Base-by-base conservation (phyloP, 2,329 filamentous ascomycete species). In the Exophiala sp. region DNA sequence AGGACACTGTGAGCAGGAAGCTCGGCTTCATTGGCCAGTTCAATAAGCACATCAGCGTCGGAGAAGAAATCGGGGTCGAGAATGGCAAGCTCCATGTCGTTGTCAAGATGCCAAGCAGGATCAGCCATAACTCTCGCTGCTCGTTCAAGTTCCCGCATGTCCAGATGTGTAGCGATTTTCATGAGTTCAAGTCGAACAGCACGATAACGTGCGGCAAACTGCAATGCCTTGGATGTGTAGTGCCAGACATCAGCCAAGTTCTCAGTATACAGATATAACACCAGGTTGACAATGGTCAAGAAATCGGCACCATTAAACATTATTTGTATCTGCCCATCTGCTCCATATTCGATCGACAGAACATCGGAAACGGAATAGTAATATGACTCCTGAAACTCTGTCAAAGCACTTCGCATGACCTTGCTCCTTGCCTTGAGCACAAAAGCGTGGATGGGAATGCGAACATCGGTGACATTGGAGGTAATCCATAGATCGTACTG, bases 151-250 rank as follows among this genome's bases (percentile, higher is more conserved):
- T 80, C 82, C 12, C 73, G 69, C 68, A 97, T 78, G 11, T 86
- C 83, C 1, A 97, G 77, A 51, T 81, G 80, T 1, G 82, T 82
- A 8, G 89, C 87, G n/a, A 91, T 64, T 60, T 85, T 92, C 86
- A 96, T 94, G n/a, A 97, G 74, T 66, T 97, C 92, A 0, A 77
- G 80, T 16, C 92, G 85, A 14, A 95, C 79, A 64, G 91, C 85
- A 20, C 91, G 87, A 68, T 90, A 95, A 38, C 88, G 80, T 62
- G 82, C 80, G 0, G 88, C 86, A 66, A 86, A 75, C 9, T 81
- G 73, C 2, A 85, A 81, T 16, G 83, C 80, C 58, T 85, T 81
- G 58, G 76, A 82, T 3, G 86, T 86, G 58, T 87, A 85, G 61
- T 91, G 88, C 94, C 94, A 97, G 14, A 91, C 87, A 55, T 94